phyloP scores from a whole-genome alignment of 116 monocot species.

The Posidonia oceanica region DNA sequence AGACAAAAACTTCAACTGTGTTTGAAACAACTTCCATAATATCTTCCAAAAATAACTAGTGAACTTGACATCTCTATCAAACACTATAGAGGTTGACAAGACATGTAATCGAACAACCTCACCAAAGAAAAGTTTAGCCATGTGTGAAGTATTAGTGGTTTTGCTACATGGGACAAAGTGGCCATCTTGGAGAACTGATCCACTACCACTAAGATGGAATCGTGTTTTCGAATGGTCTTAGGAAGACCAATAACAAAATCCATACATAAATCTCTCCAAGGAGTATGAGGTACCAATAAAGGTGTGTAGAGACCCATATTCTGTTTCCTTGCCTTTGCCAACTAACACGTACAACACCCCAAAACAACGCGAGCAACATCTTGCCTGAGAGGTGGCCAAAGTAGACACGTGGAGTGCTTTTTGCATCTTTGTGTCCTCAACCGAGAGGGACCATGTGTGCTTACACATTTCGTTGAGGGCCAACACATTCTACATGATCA shows the following conservation, averaged over 20 bases:
- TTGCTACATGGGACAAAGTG: background rate
- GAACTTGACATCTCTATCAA: too few relatives aligned
- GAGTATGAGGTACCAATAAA: background rate
- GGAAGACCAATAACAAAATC: background rate
- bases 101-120: background rate
- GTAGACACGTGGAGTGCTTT: too few relatives aligned
- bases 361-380: background rate
- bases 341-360: background rate
- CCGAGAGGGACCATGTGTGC: too few relatives aligned
- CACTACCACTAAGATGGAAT: background rate
- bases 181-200: background rate
- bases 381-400: background rate
- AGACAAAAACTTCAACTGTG: too few relatives aligned
- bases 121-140: background rate
- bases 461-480: too few relatives aligned
- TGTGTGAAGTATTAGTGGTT: background rate
- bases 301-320: background rate
- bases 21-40: too few relatives aligned
- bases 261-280: constrained; percentile 2
- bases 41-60: too few relatives aligned
- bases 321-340: too few relatives aligned
- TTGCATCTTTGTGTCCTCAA: too few relatives aligned
- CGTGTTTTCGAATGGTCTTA: background rate
- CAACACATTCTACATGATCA: too few relatives aligned
- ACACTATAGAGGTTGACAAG: too few relatives aligned